Evolutionary conservation across 2,329 filamentous ascomycete species (phyloP).

Genomic region (Lecanicillium sp.): DNA sequence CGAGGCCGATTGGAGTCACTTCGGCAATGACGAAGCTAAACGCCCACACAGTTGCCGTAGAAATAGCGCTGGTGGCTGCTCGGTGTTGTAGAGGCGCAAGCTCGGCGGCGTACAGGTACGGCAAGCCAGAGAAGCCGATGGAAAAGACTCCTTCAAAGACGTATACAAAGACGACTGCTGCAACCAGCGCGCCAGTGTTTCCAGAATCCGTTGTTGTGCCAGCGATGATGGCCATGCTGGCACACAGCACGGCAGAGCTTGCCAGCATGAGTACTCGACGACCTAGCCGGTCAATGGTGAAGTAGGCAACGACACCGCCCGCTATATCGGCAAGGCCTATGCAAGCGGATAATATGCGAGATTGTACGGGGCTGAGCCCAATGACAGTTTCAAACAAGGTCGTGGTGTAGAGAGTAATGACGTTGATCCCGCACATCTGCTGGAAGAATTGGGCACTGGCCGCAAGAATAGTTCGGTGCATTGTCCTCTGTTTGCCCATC

Average conservation of each 20-base stretch:
- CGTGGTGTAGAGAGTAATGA: slow-evolving; percentile 18
- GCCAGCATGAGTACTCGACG: slow-evolving; percentile 12
- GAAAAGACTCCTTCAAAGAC: slow-evolving; percentile 61
- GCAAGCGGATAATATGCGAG: slow-evolving; percentile 15
- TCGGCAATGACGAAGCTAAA: slow-evolving; percentile 43
- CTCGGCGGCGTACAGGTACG: slow-evolving; percentile 50
- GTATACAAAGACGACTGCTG: slow-evolving; percentile 43
- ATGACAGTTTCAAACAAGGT: slow-evolving; percentile 18
- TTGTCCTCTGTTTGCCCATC: slow-evolving; percentile 7
- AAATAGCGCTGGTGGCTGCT: slow-evolving; percentile 40
- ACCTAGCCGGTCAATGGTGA: slow-evolving; percentile 19
- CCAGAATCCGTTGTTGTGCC: slow-evolving; percentile 15
- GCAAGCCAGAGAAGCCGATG: slow-evolving; percentile 54
- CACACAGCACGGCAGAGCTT: slow-evolving; percentile 18
- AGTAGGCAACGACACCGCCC: slow-evolving; percentile 17
- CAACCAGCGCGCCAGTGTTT: slow-evolving; percentile 16
- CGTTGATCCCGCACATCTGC: slow-evolving; percentile 18
- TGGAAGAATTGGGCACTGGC: slow-evolving; percentile 11
- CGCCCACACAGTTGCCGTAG: slow-evolving; percentile 32
- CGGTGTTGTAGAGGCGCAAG: slow-evolving; percentile 39
- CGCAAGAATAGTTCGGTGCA: slow-evolving; percentile 6
- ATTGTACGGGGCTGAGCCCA: slow-evolving; percentile 13
- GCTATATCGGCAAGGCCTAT: slow-evolving; percentile 24
- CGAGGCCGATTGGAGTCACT: slow-evolving; percentile 55
- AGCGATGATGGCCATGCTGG: slow-evolving; percentile 18